phyloP scores from a whole-genome alignment of 2,329 filamentous ascomycete species.

The Cryphonectria parasitica region DNA sequence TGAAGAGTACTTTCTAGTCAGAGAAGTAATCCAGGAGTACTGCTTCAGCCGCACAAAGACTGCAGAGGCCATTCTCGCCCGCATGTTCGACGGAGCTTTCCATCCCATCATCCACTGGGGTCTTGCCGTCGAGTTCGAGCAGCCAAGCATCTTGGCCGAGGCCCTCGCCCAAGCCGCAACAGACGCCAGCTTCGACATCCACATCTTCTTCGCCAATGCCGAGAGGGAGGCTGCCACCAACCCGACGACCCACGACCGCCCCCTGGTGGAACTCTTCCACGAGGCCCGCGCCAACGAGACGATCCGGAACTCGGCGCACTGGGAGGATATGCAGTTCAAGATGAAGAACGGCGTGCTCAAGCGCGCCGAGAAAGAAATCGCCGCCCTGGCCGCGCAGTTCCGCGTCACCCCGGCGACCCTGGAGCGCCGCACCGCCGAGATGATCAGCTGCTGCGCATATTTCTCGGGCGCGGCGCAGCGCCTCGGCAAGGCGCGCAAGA shows the following conservation, averaged over 20 bases:
- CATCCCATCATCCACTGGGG: slow-evolving; percentile 73
- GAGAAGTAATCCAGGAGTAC: slow-evolving; percentile 61
- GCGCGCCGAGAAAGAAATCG: slow-evolving; percentile 59
- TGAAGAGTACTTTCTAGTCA: slow-evolving; percentile 37
- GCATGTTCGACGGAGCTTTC: slow-evolving; percentile 55
- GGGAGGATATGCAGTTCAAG: slow-evolving; percentile 37
- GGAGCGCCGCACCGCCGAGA: slow-evolving; percentile 35
- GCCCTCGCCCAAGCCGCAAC: slow-evolving; percentile 66
- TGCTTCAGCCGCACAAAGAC: slow-evolving; percentile 59
- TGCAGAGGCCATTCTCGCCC: slow-evolving; percentile 62
- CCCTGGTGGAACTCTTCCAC: slow-evolving; percentile 32
- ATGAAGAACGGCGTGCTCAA: slow-evolving; percentile 66
- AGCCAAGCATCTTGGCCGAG: slow-evolving; percentile 69
- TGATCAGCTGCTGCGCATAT: slow-evolving; percentile 34
- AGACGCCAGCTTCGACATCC: slow-evolving; percentile 54
- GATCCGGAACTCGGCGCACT: slow-evolving; percentile 52
- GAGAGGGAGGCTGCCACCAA: slow-evolving; percentile 2
- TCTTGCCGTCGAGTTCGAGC: slow-evolving; percentile 69
- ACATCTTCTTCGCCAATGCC: slow-evolving; percentile 45
- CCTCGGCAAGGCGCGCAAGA: slow-evolving; percentile 57
- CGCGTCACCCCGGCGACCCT: slow-evolving; percentile 42
- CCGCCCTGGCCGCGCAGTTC: slow-evolving; percentile 58
- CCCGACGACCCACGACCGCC: background rate
- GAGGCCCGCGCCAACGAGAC: slow-evolving; percentile 48
- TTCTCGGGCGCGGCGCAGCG: slow-evolving; percentile 50